phyloP scores from a whole-genome alignment of 306 rosid species.

The Sechiopsis laciniata region DNA sequence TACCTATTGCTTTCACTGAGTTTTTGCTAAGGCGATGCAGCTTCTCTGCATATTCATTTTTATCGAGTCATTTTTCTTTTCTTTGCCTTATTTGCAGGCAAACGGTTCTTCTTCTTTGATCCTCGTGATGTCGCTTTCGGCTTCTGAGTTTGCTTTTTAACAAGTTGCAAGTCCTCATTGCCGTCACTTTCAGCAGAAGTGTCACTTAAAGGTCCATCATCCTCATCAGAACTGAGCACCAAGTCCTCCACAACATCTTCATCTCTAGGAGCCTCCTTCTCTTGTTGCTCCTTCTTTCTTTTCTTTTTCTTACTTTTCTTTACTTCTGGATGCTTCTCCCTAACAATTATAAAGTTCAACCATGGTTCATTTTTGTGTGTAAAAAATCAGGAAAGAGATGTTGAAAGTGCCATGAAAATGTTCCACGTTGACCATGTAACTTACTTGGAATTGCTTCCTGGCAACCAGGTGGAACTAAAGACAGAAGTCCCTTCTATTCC shows the following conservation, averaged over 20 bases:
- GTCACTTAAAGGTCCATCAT: slow-evolving; percentile 28
- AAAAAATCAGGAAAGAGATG: not conserved
- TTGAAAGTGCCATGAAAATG: not conserved
- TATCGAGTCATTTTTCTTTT: slow-evolving; percentile 31
- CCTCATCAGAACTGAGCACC: slow-evolving; percentile 87
- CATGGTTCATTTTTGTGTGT: slow-evolving; percentile 11
- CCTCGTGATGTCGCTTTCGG: slow-evolving; percentile 24
- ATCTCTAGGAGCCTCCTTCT: slow-evolving; percentile 46
- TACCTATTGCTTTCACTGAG: not conserved
- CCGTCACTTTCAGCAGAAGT: slow-evolving; percentile 35
- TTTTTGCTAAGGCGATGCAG: not conserved
- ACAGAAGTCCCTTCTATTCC: slow-evolving; percentile 49
- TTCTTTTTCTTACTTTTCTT: slow-evolving; percentile 42
- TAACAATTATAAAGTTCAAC: slow-evolving; percentile 24
- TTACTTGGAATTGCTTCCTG: slow-evolving; percentile 62
- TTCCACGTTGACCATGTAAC: not conserved
- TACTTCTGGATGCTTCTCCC: slow-evolving; percentile 43
- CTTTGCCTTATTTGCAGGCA: slow-evolving; percentile 31
- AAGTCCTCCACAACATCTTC: slow-evolving; percentile 85
- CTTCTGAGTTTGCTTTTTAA: slow-evolving; percentile 37
- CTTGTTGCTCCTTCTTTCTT: slow-evolving; percentile 34
- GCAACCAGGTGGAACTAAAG: slow-evolving; percentile 86
- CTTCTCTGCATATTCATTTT: slow-evolving; percentile 1
- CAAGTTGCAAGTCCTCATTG: slow-evolving; percentile 22
- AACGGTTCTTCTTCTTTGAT: slow-evolving; percentile 34